These are phyloP conservation scores for Crithidia brevicula DNA, from an alignment of 208 protist species.

Conservation along the genomic window DNA sequence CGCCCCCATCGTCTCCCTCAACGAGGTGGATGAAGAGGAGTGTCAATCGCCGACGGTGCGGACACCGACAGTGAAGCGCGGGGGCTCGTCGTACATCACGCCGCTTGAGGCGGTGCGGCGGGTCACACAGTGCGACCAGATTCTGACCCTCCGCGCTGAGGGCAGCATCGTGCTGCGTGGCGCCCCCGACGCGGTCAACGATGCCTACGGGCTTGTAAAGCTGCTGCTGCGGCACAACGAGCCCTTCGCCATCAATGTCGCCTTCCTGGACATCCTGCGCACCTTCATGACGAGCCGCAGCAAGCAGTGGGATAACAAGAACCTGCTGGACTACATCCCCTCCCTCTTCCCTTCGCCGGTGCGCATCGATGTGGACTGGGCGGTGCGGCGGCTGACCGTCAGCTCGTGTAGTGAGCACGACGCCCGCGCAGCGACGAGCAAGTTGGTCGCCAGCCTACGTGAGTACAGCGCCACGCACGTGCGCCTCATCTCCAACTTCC, in stretches of 20 bases:
- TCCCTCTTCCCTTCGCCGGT: constrained; percentile 32
- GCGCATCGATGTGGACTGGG: constrained; percentile 53
- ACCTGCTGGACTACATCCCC: constrained; percentile 37
- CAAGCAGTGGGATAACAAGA: constrained; percentile 4
- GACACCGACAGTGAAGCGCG: background rate
- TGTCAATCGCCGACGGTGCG: constrained; percentile 10
- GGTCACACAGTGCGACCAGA: constrained; percentile 42
- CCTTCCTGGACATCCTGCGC: constrained; percentile 39
- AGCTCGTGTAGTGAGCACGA: constrained; percentile 38
- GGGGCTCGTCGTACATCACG: constrained; percentile 23
- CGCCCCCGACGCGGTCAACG: constrained; percentile 24
- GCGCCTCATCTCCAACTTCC: constrained; percentile 39
- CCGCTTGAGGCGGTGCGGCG: constrained; percentile 46
- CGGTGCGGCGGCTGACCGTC: constrained; percentile 27
- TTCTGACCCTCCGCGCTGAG: constrained; percentile 38
- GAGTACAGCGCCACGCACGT: constrained; percentile 28
- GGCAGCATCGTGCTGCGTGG: constrained; percentile 52
- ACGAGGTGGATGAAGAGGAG: constrained; percentile 23
- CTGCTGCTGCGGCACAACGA: constrained; percentile 45
- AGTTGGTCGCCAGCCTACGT: constrained; percentile 29
- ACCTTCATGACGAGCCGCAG: constrained; percentile 28
- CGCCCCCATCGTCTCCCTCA: constrained; percentile 30
- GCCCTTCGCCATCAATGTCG: constrained; percentile 26
- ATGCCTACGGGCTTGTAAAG: constrained; percentile 41
- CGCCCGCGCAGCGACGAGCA: constrained; percentile 30